Percentiles rank a stretch among this genome's conserved stretches.
Evolutionary conservation across 192 early-diverging fungal genomes (phyloP).

Genomic region (Funneliformis mosseae): DNA sequence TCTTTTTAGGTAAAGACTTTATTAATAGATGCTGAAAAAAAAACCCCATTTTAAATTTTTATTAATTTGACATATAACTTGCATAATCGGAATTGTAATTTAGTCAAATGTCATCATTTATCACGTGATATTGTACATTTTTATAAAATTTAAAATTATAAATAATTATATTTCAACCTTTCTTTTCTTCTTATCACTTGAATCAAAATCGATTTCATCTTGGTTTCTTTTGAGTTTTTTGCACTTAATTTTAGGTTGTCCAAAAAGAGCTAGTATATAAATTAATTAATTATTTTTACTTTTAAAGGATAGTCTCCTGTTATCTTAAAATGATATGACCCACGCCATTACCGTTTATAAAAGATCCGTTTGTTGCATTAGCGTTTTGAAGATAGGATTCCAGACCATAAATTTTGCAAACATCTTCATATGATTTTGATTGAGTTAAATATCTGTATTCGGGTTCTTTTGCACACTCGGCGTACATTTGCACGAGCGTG

Average conservation of each 20-base stretch:
- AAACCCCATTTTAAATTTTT: too few species aligned
- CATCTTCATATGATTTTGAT: slow-evolving; percentile 53
- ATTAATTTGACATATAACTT: too few species aligned
- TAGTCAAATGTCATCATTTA: neutral
- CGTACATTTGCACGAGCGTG: slow-evolving; percentile 83
- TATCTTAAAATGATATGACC: neutral
- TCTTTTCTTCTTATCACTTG: neutral
- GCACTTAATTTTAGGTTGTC: neutral
- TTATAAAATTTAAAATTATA: neutral
- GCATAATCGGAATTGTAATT: too few species aligned
- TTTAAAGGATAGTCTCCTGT: neutral
- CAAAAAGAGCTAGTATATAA: neutral
- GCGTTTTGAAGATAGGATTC: slow-evolving; percentile 14
- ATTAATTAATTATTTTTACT: neutral
- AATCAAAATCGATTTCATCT: neutral
- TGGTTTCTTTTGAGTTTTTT: neutral
- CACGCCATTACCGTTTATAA: neutral
- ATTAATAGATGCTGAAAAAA: too few species aligned
- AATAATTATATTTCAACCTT: neutral
- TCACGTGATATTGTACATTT: neutral
- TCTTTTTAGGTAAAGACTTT: too few species aligned
- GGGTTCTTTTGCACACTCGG: slow-evolving; percentile 54
- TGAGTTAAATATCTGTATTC: slow-evolving; percentile 49
- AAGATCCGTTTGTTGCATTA: neutral
- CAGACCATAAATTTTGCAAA: slow-evolving; percentile 50